phyloP scores from a whole-genome alignment of 805 yeast species.

The Danielia reshetovae region DNA sequence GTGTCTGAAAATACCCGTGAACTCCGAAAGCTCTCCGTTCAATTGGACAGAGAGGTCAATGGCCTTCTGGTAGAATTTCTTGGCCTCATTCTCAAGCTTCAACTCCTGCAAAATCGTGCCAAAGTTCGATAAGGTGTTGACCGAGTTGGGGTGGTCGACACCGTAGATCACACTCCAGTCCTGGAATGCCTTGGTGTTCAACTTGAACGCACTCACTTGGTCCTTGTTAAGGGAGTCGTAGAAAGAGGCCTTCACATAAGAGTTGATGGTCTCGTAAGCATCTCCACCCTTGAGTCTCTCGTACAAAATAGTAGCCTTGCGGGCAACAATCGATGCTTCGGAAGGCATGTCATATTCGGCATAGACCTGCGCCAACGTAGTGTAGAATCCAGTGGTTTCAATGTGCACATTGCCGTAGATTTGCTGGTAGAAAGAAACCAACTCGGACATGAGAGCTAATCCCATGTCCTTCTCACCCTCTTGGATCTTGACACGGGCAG shows the following conservation, averaged over 20 bases:
- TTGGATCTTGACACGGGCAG: slow-evolving; percentile 46
- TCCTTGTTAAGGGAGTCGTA: slow-evolving; percentile 62
- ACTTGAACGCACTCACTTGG: slow-evolving; percentile 55
- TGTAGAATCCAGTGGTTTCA: slow-evolving; percentile 69
- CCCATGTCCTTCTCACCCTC: slow-evolving; percentile 52
- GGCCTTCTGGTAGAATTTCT: slow-evolving; percentile 51
- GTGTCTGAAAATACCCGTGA: slow-evolving; percentile 62
- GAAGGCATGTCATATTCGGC: slow-evolving; percentile 52
- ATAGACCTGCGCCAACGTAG: slow-evolving; percentile 62
- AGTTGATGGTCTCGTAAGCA: slow-evolving; percentile 67
- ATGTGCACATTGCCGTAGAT: slow-evolving; percentile 78
- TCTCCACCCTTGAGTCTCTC: slow-evolving; percentile 85
- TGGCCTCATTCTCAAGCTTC: slow-evolving; percentile 45
- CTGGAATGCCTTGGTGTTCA: slow-evolving; percentile 56
- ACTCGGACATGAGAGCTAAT: slow-evolving; percentile 60
- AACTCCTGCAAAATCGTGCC: slow-evolving; percentile 56
- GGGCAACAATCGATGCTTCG: slow-evolving; percentile 60
- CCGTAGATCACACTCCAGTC: slow-evolving; percentile 59
- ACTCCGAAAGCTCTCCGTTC: slow-evolving; percentile 57
- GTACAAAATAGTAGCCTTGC: slow-evolving; percentile 65
- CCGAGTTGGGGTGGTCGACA: slow-evolving; percentile 63
- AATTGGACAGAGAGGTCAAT: slow-evolving; percentile 45
- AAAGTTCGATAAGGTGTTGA: slow-evolving; percentile 59
- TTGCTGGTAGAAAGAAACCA: slow-evolving; percentile 73
- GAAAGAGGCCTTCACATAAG: slow-evolving; percentile 70